A percentile compares a stretch with the other conserved stretches of the same genome.
These are phyloP conservation scores for Salvia splendens DNA, from an alignment of 257 asterid genomes.

Conservation along the genomic window DNA sequence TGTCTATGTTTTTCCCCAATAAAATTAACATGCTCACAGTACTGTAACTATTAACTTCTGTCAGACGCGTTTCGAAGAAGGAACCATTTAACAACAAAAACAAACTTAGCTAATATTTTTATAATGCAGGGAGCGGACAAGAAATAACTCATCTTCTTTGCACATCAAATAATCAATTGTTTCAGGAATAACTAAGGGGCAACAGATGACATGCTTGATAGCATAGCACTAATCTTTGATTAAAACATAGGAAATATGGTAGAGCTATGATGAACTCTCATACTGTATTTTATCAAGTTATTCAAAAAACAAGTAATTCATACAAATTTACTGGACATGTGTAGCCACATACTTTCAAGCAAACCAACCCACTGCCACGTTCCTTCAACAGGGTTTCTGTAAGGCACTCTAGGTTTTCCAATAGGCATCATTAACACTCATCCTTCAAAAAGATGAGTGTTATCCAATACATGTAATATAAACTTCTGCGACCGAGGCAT, in stretches of 20 bases:
- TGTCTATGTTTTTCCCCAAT: constrained; percentile 75
- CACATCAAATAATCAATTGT: not conserved
- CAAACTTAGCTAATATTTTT: not conserved
- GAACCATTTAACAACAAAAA: not conserved
- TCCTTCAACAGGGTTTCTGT: constrained; percentile 69
- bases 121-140: constrained; percentile 12
- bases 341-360: constrained; percentile 64
- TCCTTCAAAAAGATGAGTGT: constrained; percentile 62
- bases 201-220: constrained; percentile 1
- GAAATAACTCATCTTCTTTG: not conserved
- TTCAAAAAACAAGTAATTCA: constrained; percentile 2
- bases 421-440: constrained; percentile 85
- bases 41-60: constrained; percentile 50
- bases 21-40: constrained; percentile 84
- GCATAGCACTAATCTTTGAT: not conserved
- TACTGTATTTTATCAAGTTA: not conserved
- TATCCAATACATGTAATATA: constrained; percentile 72
- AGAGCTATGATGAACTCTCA: not conserved
- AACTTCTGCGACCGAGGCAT: constrained; percentile 80
- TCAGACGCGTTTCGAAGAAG: constrained; percentile 8
- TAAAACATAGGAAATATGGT: constrained; percentile 1
- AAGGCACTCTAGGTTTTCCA: constrained; percentile 88
- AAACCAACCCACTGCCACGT: constrained; percentile 93
- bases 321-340: constrained; percentile 16
- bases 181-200: not conserved